Evolutionary conservation across 2,329 filamentous ascomycete species (phyloP).

Genomic region (Cytospora leucostoma): DNA sequence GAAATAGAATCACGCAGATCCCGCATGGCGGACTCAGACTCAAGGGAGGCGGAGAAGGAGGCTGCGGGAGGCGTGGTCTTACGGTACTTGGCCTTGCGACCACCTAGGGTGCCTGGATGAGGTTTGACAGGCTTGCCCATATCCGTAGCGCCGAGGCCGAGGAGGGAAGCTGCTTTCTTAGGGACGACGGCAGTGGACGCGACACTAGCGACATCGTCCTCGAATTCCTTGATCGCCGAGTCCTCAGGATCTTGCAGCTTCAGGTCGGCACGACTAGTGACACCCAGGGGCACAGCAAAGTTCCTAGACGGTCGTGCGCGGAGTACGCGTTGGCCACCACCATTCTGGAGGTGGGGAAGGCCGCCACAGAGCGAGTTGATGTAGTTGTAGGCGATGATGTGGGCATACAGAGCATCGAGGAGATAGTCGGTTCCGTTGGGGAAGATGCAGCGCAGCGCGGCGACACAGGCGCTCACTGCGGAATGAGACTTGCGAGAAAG

Average conservation of each 20-base stretch:
- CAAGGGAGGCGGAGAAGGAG: slow-evolving; percentile 9
- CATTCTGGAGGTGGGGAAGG: slow-evolving; percentile 5
- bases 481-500: slow-evolving; percentile 1
- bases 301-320: slow-evolving; percentile 10
- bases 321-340: not conserved
- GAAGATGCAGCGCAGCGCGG: slow-evolving; percentile 53
- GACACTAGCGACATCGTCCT: slow-evolving; percentile 31
- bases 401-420: slow-evolving; percentile 61
- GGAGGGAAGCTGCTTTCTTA: slow-evolving; percentile 54
- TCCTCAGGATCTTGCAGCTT: slow-evolving; percentile 24
- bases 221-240: slow-evolving; percentile 19
- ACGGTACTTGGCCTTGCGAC: slow-evolving; percentile 29
- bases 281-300: slow-evolving; percentile 19
- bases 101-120: slow-evolving; percentile 15
- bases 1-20: slow-evolving; percentile 53
- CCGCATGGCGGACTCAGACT: slow-evolving; percentile 41
- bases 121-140: slow-evolving; percentile 27
- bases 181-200: slow-evolving; percentile 40
- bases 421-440: slow-evolving; percentile 54
- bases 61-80: slow-evolving; percentile 15
- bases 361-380: slow-evolving; percentile 42
- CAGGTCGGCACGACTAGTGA: slow-evolving; percentile 28
- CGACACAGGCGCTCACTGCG: slow-evolving; percentile 23
- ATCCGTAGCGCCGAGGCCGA: slow-evolving; percentile 45
- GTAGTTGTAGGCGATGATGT: slow-evolving; percentile 62